phyloP scores from a whole-genome alignment of 1,139 yeast species.

The Hanseniaspora gamundiae region DNA sequence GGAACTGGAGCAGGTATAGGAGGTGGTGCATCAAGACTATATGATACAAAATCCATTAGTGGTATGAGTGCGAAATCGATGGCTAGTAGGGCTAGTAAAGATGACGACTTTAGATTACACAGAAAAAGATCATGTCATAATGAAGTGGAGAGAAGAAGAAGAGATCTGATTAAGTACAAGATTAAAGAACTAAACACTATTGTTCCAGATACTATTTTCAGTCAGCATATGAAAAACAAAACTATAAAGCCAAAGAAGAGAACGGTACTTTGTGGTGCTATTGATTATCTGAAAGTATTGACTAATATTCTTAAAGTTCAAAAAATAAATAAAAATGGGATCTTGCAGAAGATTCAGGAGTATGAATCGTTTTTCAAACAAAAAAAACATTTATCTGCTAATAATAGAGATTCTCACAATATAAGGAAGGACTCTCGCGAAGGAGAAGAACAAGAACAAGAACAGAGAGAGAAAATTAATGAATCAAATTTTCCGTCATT shows the following conservation, averaged over 20 bases:
- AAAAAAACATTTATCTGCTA: background rate
- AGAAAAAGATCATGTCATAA: constrained; percentile 69
- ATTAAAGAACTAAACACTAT: constrained; percentile 59
- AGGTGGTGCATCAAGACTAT: constrained; percentile 4
- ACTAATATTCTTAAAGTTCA: background rate
- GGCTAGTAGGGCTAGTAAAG: background rate
- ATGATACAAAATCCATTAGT: constrained; percentile 3
- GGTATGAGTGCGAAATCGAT: background rate
- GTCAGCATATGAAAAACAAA: background rate
- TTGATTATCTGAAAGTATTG: background rate
- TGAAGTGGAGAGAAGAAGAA: constrained; percentile 69
- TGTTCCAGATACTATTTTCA: constrained; percentile 34
- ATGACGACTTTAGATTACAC: constrained; percentile 55
- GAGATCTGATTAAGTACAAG: constrained; percentile 66
- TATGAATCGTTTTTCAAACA: background rate
- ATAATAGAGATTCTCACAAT: no score
- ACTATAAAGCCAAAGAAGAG: constrained; percentile 1
- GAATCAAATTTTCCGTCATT: background rate
- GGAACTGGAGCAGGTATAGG: no score
- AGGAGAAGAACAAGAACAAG: background rate
- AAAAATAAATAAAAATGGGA: background rate
- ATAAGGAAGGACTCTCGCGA: background rate
- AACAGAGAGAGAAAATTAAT: no score
- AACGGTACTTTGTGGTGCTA: constrained; percentile 1
- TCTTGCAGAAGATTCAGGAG: background rate